Conservation (phyloP, 345 rosid genomes). For the Capsella bursapastoris region DNA sequence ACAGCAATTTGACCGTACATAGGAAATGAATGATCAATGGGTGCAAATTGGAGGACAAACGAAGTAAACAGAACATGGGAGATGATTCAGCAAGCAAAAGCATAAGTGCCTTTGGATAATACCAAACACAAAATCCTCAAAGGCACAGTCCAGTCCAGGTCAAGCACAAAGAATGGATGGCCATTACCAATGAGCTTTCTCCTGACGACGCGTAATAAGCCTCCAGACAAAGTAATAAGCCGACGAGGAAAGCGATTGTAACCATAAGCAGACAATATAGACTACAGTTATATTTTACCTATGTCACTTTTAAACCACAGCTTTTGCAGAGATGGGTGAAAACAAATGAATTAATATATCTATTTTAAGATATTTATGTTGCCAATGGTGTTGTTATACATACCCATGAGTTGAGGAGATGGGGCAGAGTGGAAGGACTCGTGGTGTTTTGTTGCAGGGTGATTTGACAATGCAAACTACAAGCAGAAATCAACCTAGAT, state of each 20-base stretch:
- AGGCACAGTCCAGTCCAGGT: slow-evolving; percentile 20
- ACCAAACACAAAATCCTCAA: slow-evolving; percentile 38
- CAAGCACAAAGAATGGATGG: slow-evolving; percentile 30
- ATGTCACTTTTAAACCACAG: neutral
- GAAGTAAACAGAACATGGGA: slow-evolving; percentile 27
- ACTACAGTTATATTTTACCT: neutral
- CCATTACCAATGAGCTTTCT: slow-evolving; percentile 23
- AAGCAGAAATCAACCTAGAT: neutral
- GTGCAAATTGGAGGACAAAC: slow-evolving; percentile 35
- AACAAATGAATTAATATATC: neutral
- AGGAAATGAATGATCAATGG: slow-evolving; percentile 6
- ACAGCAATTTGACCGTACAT: slow-evolving; percentile 24
- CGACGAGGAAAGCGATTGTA: slow-evolving; percentile 30
- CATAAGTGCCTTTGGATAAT: slow-evolving; percentile 26
- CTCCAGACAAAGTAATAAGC: slow-evolving; percentile 33
- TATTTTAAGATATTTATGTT: neutral
- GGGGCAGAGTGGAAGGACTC: neutral
- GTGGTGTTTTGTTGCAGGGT: slow-evolving; percentile 14
- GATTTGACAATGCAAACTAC: neutral
- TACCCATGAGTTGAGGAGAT: neutral
- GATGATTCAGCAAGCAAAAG: slow-evolving; percentile 25
- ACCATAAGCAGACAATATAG: slow-evolving; percentile 31
- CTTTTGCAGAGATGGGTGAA: slow-evolving; percentile 8
- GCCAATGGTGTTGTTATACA: neutral
- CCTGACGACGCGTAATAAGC: slow-evolving; percentile 18